Percentiles rank a stretch among this genome's conserved stretches.
Conservation (phyloP, 2,329 filamentous ascomycete species). For the Aspergillus hortae region DNA sequence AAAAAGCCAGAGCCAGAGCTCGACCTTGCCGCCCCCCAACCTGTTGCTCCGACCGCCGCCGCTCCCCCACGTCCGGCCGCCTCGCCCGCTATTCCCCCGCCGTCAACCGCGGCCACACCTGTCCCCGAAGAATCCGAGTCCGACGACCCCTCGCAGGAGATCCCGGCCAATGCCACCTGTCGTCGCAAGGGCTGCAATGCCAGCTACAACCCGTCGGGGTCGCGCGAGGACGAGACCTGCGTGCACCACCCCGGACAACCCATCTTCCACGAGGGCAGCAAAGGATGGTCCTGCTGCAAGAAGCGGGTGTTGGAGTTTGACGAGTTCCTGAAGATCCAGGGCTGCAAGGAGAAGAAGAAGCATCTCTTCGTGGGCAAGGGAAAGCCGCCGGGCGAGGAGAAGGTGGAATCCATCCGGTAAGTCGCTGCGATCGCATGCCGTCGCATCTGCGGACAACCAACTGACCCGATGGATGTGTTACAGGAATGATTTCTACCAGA, state of each 20-base stretch:
- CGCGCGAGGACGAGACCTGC: conserved; percentile 71
- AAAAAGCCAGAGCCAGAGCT: neutral
- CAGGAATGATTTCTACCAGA: conserved; percentile 94
- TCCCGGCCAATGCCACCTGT: conserved; percentile 72
- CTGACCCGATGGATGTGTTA: neutral
- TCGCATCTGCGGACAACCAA: neutral
- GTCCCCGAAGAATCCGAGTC: conserved; percentile 70
- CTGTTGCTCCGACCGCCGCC: conserved; percentile 13
- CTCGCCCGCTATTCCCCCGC: conserved; percentile 28
- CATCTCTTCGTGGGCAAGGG: conserved; percentile 80
- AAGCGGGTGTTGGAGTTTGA: conserved; percentile 92
- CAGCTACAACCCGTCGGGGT: conserved; percentile 57
- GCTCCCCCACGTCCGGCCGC: conserved; percentile 16
- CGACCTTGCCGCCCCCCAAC: neutral
- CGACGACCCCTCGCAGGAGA: conserved; percentile 71
- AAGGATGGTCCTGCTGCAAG: conserved; percentile 98
- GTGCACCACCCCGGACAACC: conserved; percentile 84
- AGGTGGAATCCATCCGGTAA: conserved; percentile 72
- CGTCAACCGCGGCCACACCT: conserved; percentile 30
- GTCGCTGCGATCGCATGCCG: conserved; percentile 17
- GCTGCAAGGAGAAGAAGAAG: conserved; percentile 74
- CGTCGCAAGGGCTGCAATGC: conserved; percentile 71
- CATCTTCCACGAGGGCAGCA: conserved; percentile 96
- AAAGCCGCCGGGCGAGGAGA: conserved; percentile 68
- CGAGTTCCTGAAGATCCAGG: conserved; percentile 93